Conservation (phyloP, 2,329 filamentous ascomycete genomes). For the Cordyceps javanica region DNA sequence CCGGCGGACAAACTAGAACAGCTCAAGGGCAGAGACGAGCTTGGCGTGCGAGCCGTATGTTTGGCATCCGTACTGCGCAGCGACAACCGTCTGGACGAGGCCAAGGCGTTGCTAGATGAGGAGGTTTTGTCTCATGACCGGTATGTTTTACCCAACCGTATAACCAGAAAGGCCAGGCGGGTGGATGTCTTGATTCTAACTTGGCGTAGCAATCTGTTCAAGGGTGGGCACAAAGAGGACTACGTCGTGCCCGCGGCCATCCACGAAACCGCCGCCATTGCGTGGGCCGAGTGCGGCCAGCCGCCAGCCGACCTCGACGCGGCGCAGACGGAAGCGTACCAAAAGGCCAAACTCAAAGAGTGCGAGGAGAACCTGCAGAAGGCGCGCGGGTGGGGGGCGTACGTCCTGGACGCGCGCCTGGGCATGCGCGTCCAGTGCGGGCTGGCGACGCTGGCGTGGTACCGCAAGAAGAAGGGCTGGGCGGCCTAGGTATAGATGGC, state of each 20-base stretch:
- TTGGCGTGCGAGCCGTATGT: conserved; percentile 60
- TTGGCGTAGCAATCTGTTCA: conserved; percentile 42
- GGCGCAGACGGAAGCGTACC: conserved; percentile 30
- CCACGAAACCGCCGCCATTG: conserved; percentile 79
- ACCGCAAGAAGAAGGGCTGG: conserved; percentile 37
- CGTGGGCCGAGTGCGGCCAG: conserved; percentile 63
- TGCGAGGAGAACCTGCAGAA: conserved; percentile 61
- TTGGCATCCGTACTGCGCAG: conserved; percentile 60
- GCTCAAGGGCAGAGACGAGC: conserved; percentile 51
- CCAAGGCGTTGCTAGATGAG: conserved; percentile 56
- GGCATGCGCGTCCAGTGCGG: conserved; percentile 68
- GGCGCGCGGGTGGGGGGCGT: conserved; percentile 64
- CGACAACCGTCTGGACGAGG: conserved; percentile 56
- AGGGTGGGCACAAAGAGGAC: conserved; percentile 58
- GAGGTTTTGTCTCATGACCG: conserved; percentile 60
- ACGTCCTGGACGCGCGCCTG: conserved; percentile 67
- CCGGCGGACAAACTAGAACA: conserved; percentile 30
- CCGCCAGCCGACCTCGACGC: conserved; percentile 24
- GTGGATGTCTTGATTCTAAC: conserved; percentile 10
- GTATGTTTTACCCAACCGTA: conserved; percentile 33
- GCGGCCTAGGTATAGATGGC: background rate
- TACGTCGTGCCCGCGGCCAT: conserved; percentile 68
- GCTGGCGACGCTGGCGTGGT: conserved; percentile 58
- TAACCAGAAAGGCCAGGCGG: no score
- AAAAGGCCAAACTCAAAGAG: conserved; percentile 47